phyloP scores from a whole-genome alignment of 2,329 filamentous ascomycete genomes.

The Aureobasidium sp. region DNA sequence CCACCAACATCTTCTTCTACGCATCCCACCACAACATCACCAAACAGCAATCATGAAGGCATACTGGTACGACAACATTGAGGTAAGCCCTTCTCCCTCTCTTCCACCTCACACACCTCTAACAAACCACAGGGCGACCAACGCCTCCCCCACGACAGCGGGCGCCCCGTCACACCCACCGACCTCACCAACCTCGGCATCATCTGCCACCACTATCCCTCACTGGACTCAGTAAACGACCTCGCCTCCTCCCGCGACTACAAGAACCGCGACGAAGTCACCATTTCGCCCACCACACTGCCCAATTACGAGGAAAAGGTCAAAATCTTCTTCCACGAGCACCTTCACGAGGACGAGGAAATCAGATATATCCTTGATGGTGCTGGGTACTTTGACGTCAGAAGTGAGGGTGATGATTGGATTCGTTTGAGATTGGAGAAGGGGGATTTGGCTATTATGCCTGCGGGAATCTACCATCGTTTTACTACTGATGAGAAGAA shows the following conservation, averaged over 20 bases:
- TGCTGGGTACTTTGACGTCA: conserved; percentile 86
- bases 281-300: conserved; percentile 77
- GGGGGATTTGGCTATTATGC: conserved; percentile 84
- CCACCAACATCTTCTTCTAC: neutral
- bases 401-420: conserved; percentile 77
- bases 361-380: conserved; percentile 90
- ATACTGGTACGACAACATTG: conserved; percentile 65
- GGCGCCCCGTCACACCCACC: conserved; percentile 54
- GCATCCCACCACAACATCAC: neutral
- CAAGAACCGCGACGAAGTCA: conserved; percentile 91
- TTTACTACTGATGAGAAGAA: conserved; percentile 92
- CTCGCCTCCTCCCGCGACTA: conserved; percentile 72
- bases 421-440: conserved; percentile 77
- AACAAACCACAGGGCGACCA: conserved; percentile 67
- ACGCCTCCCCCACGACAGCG: conserved; percentile 81
- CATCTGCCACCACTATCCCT: conserved; percentile 61
- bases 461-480: conserved; percentile 91
- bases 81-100: conserved; percentile 20
- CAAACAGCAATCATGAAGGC: conserved; percentile 43
- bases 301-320: conserved; percentile 88
- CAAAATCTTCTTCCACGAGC: conserved; percentile 87
- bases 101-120: conserved; percentile 10
- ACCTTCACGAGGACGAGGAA: conserved; percentile 97
- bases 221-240: conserved; percentile 58
- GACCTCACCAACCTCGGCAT: conserved; percentile 72